Base-by-base conservation (phyloP, 2,329 filamentous ascomycete species). In the Moelleriella libera region DNA sequence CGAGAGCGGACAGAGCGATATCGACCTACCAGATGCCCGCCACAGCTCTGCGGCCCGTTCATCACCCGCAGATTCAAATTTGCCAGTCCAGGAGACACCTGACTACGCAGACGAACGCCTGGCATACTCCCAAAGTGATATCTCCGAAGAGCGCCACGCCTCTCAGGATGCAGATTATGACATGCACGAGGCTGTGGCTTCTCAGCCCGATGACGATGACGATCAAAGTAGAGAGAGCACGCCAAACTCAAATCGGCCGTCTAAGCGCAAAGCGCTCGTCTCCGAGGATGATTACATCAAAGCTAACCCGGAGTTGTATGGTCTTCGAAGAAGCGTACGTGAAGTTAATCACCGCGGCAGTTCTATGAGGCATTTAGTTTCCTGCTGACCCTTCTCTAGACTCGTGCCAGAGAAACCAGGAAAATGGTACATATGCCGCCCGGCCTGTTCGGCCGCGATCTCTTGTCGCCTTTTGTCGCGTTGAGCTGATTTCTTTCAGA, bases 261-360 rank as follows among this genome's bases (percentile, higher is more conserved):
- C 74, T 51, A 95, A 95, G 72, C 83, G 88, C 66, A 84, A 86
- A 68, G 66, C 73, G 54, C 63, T 73, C 60, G 62, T 77, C 39
- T 80, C 83, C 46, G 85, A 92, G 57, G 83, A 92, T 50, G 82
- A 88, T 44, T 89, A 82, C 60, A 95, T 97, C 57, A 77, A 83
- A 58, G 85, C 87, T 60, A 94, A 98, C 59, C 92, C 92, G 43
- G 88, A 95, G 67, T 73, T 98, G 7, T 98, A 97, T 69, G 92
- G 92, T 44, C 74, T 98, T 55, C 81, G 92, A 57, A 80, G 92
- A 69, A 98, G 92, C 70, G 89, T 92, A 82, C 52, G 84, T 67
- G 31, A 54, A 55, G 55, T n/a, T 21, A 14, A 7, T 7, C 11
- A 7, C 7, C 2, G 7, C 14, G 57, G 50, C 8, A 52, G 52